phyloP scores from a whole-genome alignment of 2,329 filamentous ascomycete species.

The Chaetomiaceae sp. region DNA sequence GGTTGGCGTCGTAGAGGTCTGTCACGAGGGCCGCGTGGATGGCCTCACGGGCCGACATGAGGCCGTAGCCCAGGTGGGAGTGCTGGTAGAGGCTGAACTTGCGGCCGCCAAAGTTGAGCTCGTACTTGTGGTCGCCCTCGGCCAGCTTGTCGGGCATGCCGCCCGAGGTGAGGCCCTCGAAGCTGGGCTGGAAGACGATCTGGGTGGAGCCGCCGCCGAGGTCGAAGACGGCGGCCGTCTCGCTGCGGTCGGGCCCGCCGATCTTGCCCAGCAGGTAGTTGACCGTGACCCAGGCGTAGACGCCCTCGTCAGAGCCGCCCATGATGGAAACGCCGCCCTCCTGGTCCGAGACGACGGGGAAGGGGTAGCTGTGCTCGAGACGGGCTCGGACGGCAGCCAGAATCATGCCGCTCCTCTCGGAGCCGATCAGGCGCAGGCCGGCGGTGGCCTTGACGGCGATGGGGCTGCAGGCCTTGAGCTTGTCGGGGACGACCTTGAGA shows the following conservation, averaged over 20 bases:
- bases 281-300: constrained; percentile 98
- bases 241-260: constrained; percentile 80
- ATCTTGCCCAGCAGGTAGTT: constrained; percentile 99
- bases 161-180: constrained; percentile 64
- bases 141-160: constrained; percentile 82
- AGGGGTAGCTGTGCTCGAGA: constrained; percentile 85
- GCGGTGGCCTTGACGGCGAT: constrained; percentile 98
- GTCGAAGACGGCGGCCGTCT: constrained; percentile 92
- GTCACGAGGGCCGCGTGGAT: constrained; percentile 74
- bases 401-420: constrained; percentile 76
- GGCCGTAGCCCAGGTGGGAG: constrained; percentile 91
- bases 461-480: constrained; percentile 85
- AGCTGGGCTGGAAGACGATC: constrained; percentile 97
- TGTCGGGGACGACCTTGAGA: constrained; percentile 76
- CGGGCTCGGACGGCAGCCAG: constrained; percentile 77
- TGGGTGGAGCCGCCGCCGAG: constrained; percentile 95
- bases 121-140: constrained; percentile 94
- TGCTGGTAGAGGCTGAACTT: constrained; percentile 95
- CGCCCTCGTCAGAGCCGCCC: constrained; percentile 94
- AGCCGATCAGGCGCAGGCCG: constrained; percentile 80
- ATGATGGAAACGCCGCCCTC: constrained; percentile 91
- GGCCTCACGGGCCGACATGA: constrained; percentile 89
- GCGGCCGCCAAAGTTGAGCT: constrained; percentile 81
- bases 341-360: constrained; percentile 83
- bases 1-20: constrained; percentile 61